Evolutionary conservation across 371 early-diverging fungal genomes (phyloP).

Genomic region (Apophysomyces trapeziformis): DNA sequence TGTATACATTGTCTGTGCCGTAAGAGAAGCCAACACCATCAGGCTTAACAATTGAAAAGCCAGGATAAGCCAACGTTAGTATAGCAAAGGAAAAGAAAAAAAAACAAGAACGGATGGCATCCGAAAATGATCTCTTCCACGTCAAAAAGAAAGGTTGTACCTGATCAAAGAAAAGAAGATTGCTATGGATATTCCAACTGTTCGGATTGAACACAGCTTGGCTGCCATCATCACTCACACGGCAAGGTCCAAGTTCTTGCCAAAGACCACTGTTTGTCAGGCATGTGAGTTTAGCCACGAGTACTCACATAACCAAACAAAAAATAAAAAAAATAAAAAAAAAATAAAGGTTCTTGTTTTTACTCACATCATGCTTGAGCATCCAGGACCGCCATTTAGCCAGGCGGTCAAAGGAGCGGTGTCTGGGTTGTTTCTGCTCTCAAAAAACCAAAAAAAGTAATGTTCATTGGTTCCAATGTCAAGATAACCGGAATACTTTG

Average conservation of each 20-base stretch:
- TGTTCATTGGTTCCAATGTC: slow-evolving; percentile 63
- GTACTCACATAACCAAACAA: background rate
- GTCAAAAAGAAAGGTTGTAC: slow-evolving; percentile 14
- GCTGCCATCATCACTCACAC: slow-evolving; percentile 58
- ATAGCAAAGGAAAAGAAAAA: too few relatives aligned
- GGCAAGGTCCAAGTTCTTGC: slow-evolving; percentile 81
- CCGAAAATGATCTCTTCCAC: too few relatives aligned
- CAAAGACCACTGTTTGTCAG: slow-evolving; percentile 70
- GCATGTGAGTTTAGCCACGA: background rate
- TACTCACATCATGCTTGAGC: slow-evolving; percentile 63
- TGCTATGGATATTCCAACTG: slow-evolving; percentile 82
- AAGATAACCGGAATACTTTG: slow-evolving; percentile 61
- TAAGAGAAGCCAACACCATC: slow-evolving; percentile 79
- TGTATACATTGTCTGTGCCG: slow-evolving; percentile 54
- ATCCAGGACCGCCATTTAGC: slow-evolving; percentile 88
- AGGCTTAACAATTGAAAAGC: slow-evolving; percentile 44
- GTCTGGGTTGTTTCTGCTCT: slow-evolving; percentile 64
- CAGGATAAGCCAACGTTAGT: too few relatives aligned
- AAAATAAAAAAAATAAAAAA: too few relatives aligned
- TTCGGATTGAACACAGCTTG: slow-evolving; percentile 47
- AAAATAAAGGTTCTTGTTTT: background rate
- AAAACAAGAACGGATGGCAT: too few relatives aligned
- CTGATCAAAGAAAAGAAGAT: slow-evolving; percentile 86
- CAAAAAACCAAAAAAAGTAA: slow-evolving; percentile 92
- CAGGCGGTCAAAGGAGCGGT: slow-evolving; percentile 64